Evolutionary conservation across 2,329 filamentous ascomycete genomes (phyloP).

Genomic region (Lomentospora prolificans): DNA sequence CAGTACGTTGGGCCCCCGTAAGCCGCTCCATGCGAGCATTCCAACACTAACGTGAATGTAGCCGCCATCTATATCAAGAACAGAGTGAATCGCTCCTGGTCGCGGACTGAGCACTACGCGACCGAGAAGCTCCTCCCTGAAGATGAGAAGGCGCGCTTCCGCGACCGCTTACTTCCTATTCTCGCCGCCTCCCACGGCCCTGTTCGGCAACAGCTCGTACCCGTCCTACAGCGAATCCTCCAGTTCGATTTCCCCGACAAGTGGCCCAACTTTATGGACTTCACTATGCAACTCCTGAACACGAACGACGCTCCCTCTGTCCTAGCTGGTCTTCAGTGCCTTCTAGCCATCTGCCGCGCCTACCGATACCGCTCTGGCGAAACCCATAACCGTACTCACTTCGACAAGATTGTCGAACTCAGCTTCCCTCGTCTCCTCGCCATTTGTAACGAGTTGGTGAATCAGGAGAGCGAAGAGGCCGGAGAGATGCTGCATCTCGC

Average conservation of each 20-base stretch:
- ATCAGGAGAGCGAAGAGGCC: conserved; percentile 86
- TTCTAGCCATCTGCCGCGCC: conserved; percentile 88
- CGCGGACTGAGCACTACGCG: conserved; percentile 58
- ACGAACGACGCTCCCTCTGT: conserved; percentile 79
- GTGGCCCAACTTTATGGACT: conserved; percentile 92
- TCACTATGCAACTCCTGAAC: conserved; percentile 80
- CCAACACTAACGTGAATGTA: conserved; percentile 27
- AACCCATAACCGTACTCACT: conserved; percentile 67
- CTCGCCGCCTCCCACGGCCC: conserved; percentile 70
- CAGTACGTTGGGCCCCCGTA: conserved; percentile 49
- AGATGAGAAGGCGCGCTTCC: conserved; percentile 77
- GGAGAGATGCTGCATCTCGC: conserved; percentile 94
- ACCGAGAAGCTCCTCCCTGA: conserved; percentile 71
- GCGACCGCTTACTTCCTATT: conserved; percentile 80
- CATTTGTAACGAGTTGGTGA: conserved; percentile 81
- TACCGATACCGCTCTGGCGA: conserved; percentile 85
- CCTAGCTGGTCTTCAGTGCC: conserved; percentile 85
- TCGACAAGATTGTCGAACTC: conserved; percentile 86
- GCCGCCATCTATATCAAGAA: conserved; percentile 98
- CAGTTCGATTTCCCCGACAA: conserved; percentile 89
- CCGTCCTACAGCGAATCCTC: conserved; percentile 89
- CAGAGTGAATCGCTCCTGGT: conserved; percentile 88
- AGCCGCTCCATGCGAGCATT: not conserved
- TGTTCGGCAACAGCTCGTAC: conserved; percentile 86
- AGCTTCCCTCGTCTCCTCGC: conserved; percentile 80